Base-by-base conservation (phyloP, 768 basidiomycete species). In the Scleroderma bovista region DNA sequence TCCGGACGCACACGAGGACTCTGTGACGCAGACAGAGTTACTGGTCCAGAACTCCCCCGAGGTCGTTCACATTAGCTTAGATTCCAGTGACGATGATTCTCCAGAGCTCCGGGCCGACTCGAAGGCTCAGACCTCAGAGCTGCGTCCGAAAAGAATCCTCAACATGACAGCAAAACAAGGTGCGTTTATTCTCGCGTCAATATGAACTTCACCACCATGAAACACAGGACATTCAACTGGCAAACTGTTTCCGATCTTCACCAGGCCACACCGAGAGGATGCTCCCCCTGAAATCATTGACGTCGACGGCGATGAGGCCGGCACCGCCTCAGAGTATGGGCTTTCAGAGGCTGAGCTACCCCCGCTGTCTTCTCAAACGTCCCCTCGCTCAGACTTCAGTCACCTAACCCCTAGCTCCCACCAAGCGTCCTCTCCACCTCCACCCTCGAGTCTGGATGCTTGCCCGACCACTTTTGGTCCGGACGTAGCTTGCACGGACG, bases 171-270 rank as follows among this genome's bases (percentile, higher is more conserved):
- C 29, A 48, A 60, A 56, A 36, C 55, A 57, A 43, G 54, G 63
- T 63, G 51, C 53, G 63, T 44, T 50, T 16, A 38, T 33, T 16
- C 40, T 50, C 26, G 17, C 6, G 34, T 36, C 16, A 6, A 5
- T 33, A 9, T 17, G 3, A 20, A 16, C 20, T 26, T 44, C 40
- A 45, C 37, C 23, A 43, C 47, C 32, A 33, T n/a, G n/a, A 38
- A 26, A n/a, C 39, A 23, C 40, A 67, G 65, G 36, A 13, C 59
- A 34, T 15, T 50, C 44, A 26, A n/a, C 46, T 24, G 17, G 13
- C 26, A 53, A 40, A 34, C 16, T 67, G 23, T 68, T 50, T 39
- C 60, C 65, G 15, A 64, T 66, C 29, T 66, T 64, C 42, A 52
- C 56, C 9, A 59, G 44, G 41, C 29, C 57, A 9, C 37, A 40